Conservation (phyloP, 2,329 filamentous ascomycete genomes). For the Paecilomyces sp. region DNA sequence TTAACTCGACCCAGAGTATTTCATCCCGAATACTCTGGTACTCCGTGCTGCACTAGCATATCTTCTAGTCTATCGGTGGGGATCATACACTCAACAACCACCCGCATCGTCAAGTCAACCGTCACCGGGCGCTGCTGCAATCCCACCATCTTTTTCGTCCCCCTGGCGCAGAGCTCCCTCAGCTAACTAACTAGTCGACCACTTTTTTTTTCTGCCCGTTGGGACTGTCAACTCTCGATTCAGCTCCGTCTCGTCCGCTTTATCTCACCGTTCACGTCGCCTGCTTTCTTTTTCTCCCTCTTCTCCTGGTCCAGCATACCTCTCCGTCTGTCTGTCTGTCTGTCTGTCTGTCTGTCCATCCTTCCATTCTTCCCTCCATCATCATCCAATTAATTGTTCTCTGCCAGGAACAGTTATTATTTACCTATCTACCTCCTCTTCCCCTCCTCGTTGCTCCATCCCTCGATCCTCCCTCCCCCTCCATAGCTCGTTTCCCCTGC, state of each 20-base stretch:
- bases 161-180: background rate
- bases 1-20: too few relatives aligned
- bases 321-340: background rate
- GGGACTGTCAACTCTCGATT: background rate
- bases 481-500: slow-evolving; percentile 1
- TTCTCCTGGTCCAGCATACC: background rate
- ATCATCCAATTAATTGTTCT: slow-evolving; percentile 2
- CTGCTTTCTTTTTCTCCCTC: background rate
- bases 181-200: too few relatives aligned
- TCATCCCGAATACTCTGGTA: too few relatives aligned
- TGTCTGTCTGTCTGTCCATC: background rate
- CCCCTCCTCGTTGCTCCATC: slow-evolving; percentile 16
- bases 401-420: background rate
- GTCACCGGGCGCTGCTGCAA: too few relatives aligned
- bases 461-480: slow-evolving; percentile 5
- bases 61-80: too few relatives aligned
- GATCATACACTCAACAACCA: background rate
- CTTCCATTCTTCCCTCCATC: slow-evolving; percentile 12
- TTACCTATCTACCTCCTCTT: background rate
- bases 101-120: background rate
- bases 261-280: background rate
- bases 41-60: too few relatives aligned
- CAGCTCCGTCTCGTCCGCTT: background rate
- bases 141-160: background rate
- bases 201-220: background rate